Conservation (phyloP, 192 early-diverging fungal genomes). For the Lobosporangium transversale region DNA sequence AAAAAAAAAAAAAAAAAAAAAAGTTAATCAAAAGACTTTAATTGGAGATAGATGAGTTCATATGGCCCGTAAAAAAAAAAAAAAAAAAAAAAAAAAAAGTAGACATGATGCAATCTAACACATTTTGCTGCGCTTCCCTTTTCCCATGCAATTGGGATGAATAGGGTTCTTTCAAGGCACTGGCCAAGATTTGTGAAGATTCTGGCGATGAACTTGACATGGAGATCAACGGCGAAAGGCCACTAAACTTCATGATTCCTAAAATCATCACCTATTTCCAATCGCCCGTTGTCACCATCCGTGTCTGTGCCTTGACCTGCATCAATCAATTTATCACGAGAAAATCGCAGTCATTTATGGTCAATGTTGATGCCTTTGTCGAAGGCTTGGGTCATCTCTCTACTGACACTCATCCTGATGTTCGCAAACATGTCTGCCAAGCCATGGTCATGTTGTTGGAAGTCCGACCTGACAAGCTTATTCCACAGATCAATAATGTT, state of each 20-base stretch:
- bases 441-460: constrained; percentile 93
- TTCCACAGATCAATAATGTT: constrained; percentile 87
- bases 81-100: no score
- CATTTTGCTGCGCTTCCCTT: constrained; percentile 1
- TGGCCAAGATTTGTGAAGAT: constrained; percentile 98
- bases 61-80: no score
- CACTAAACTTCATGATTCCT: constrained; percentile 88
- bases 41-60: no score
- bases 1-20: no score
- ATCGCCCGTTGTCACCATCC: constrained; percentile 77
- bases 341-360: constrained; percentile 77
- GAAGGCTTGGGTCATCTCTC: constrained; percentile 84
- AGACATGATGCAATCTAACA: no score
- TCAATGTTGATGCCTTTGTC: constrained; percentile 76
- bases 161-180: constrained; percentile 84
- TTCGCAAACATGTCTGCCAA: constrained; percentile 94
- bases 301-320: constrained; percentile 83
- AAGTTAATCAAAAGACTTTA: no score
- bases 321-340: constrained; percentile 88
- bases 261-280: constrained; percentile 89
- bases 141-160: no score
- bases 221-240: constrained; percentile 75
- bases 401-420: constrained; percentile 81
- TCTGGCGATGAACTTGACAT: constrained; percentile 82
- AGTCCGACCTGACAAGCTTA: constrained; percentile 82